phyloP scores from a whole-genome alignment of 768 basidiomycete genomes.

The Macrolepiota fuliginosa region DNA sequence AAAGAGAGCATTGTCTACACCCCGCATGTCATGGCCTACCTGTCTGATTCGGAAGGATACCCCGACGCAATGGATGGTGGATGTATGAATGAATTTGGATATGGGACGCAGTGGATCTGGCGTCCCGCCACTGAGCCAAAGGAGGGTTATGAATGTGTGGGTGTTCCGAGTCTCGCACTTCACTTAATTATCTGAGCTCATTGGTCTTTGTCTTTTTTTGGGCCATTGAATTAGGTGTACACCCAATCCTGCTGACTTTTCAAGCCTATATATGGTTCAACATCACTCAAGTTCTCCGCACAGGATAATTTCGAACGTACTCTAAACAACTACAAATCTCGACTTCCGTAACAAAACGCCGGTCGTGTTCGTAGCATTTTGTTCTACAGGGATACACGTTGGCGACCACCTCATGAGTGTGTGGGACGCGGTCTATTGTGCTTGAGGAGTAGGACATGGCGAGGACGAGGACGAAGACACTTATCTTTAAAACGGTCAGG shows the following conservation, averaged over 20 bases:
- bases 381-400: not conserved
- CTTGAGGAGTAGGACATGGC: too few relatives aligned
- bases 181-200: not conserved
- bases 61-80: constrained; percentile 33
- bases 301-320: not conserved
- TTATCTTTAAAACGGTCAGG: too few relatives aligned
- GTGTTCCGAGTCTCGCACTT: not conserved
- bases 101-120: constrained; percentile 35
- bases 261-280: too few relatives aligned
- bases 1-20: constrained; percentile 64
- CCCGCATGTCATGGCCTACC: constrained; percentile 53
- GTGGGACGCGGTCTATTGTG: too few relatives aligned
- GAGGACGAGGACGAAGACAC: too few relatives aligned
- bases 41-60: constrained; percentile 57
- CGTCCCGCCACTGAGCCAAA: constrained; percentile 55
- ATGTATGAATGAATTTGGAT: constrained; percentile 54
- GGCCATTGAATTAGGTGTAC: constrained; percentile 26
- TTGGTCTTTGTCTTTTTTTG: not conserved
- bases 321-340: not conserved
- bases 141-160: constrained; percentile 49
- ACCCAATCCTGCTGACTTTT: too few relatives aligned
- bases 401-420: not conserved
- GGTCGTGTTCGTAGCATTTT: not conserved
- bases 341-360: not conserved
- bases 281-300: too few relatives aligned